Evolutionary conservation across 371 early-diverging fungal genomes (phyloP).

Genomic region (Mucor ambiguus): DNA sequence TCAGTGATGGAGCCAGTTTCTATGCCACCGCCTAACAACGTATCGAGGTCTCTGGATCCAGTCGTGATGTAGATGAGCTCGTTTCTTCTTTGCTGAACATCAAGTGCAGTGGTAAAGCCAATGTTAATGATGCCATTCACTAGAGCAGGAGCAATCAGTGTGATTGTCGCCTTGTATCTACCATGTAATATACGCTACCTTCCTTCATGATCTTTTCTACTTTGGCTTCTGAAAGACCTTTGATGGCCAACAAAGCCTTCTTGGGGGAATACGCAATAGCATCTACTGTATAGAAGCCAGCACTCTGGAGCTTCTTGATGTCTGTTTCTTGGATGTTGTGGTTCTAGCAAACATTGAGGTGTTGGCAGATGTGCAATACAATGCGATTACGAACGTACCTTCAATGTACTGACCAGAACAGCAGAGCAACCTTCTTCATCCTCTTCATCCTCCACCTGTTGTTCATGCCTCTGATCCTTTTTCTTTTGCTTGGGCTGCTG

Average conservation of each 20-base stretch:
- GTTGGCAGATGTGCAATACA: neutral
- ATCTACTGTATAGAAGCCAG: conserved; percentile 94
- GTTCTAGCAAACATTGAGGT: conserved; percentile 46
- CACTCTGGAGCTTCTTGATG: conserved; percentile 82
- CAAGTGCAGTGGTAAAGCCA: conserved; percentile 96
- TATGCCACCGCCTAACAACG: conserved; percentile 95
- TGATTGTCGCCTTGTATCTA: no score
- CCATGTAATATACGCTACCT: conserved; percentile 44
- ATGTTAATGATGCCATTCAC: conserved; percentile 89
- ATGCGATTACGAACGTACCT: neutral
- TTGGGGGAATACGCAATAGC: conserved; percentile 94
- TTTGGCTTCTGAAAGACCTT: conserved; percentile 97
- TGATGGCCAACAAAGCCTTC: conserved; percentile 88
- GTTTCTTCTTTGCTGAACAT: conserved; percentile 81
- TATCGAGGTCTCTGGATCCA: conserved; percentile 94
- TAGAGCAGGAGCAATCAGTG: conserved; percentile 12
- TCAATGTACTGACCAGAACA: conserved; percentile 6
- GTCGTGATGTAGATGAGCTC: conserved; percentile 89
- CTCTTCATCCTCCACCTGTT: neutral
- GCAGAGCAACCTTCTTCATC: conserved; percentile 8
- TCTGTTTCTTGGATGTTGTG: conserved; percentile 78
- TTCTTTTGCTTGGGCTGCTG: neutral
- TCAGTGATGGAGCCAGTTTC: conserved; percentile 99
- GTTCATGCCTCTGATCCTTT: neutral
- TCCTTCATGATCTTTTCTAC: conserved; percentile 96